Evolutionary conservation across 1,284 basidiomycete genomes (phyloP).

Genomic region (Tylopilus sp.): DNA sequence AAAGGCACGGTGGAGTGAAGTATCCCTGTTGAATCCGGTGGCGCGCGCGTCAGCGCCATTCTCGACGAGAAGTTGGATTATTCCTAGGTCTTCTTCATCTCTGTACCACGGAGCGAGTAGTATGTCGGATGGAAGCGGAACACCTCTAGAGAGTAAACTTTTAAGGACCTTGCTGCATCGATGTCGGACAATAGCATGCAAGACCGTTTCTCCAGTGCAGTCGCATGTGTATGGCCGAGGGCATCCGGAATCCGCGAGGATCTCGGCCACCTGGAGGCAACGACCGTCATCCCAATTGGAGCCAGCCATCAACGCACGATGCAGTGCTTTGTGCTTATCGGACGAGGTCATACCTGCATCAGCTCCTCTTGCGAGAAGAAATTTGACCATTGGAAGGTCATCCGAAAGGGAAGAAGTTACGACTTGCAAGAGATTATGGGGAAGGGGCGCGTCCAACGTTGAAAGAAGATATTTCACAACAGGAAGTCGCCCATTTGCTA

Average conservation of each 20-base stretch:
- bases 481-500: too few species aligned
- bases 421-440: neutral
- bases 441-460: neutral
- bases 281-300: neutral
- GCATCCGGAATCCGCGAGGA: neutral
- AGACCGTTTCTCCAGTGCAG: neutral
- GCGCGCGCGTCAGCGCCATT: neutral
- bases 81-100: neutral
- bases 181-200: neutral
- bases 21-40: constrained; percentile 7
- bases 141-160: neutral
- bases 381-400: neutral
- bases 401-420: neutral
- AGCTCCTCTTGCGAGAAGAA: neutral
- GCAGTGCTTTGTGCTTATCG: neutral
- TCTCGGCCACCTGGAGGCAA: neutral
- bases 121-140: neutral
- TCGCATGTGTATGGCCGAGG: neutral
- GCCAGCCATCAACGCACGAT: neutral
- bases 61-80: neutral
- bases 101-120: neutral
- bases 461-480: neutral
- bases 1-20: constrained; percentile 12
- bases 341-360: neutral
- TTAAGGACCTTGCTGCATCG: neutral